These are phyloP conservation scores for Sungouiella thailandica DNA, from an alignment of 805 yeast genomes.

Conservation along the genomic window DNA sequence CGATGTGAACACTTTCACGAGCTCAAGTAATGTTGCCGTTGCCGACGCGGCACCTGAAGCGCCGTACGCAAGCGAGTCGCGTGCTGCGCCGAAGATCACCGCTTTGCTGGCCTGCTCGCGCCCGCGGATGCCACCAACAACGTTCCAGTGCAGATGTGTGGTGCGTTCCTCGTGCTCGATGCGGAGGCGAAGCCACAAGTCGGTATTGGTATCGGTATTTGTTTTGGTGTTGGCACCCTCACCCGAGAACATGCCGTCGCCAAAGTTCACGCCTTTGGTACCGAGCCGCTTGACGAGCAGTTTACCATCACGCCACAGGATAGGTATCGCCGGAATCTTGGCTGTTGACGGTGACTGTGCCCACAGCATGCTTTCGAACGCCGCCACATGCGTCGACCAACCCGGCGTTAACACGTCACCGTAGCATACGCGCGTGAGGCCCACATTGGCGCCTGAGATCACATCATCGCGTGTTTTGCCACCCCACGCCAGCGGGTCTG, in stretches of 20 bases:
- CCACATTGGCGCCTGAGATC: conserved; percentile 54
- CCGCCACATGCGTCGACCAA: conserved; percentile 46
- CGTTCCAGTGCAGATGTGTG: conserved; percentile 70
- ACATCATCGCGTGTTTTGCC: conserved; percentile 28
- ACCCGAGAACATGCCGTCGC: conserved; percentile 26
- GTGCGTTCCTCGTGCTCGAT: conserved; percentile 40
- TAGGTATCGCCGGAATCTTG: conserved; percentile 69
- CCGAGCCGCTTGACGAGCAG: conserved; percentile 28
- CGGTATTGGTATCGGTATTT: conserved; percentile 1
- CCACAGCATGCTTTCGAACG: conserved; percentile 37
- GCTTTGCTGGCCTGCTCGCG: conserved; percentile 73
- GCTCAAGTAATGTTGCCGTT: conserved; percentile 63
- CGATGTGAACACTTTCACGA: conserved; percentile 62
- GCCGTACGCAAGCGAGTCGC: conserved; percentile 79
- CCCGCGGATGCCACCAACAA: conserved; percentile 73
- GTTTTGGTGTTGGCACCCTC: conserved; percentile 7
- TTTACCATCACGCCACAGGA: conserved; percentile 68
- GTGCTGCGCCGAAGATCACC: conserved; percentile 72
- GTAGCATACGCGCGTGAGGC: conserved; percentile 52
- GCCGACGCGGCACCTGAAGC: conserved; percentile 70
- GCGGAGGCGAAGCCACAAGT: conserved; percentile 25
- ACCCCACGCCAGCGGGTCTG: conserved; percentile 21
- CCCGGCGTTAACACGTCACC: conserved; percentile 86
- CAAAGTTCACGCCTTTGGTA: conserved; percentile 22
- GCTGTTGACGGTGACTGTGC: conserved; percentile 52